Conservation (phyloP, 164 flowering plant genomes). For the Annona cherimola region DNA sequence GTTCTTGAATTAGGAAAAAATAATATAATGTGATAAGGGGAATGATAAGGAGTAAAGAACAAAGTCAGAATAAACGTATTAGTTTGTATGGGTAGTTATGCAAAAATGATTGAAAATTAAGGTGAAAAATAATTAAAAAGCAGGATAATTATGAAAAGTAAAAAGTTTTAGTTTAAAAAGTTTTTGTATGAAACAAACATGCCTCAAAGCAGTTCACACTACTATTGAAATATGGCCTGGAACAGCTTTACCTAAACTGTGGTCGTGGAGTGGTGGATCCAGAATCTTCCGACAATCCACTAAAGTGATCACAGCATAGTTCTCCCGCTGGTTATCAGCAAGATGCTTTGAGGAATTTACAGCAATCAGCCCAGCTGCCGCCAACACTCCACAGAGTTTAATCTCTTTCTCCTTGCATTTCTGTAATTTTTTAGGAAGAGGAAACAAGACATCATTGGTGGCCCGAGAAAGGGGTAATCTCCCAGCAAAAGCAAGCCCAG, state of each 20-base stretch:
- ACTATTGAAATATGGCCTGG: neutral
- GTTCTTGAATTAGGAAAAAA: too few relatives aligned
- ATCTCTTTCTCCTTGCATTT: conserved; percentile 60
- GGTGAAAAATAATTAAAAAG: too few relatives aligned
- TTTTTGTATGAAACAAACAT: neutral
- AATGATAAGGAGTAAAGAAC: too few relatives aligned
- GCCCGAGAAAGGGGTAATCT: neutral
- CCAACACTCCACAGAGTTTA: conserved; percentile 54
- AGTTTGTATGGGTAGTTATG: too few relatives aligned
- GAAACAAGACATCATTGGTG: neutral
- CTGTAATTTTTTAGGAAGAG: conserved; percentile 25
- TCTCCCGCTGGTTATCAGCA: conserved; percentile 45
- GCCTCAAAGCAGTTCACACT: neutral
- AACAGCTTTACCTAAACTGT: conserved; percentile 38
- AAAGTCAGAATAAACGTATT: too few relatives aligned
- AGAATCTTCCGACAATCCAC: conserved; percentile 64
- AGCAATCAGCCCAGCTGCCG: conserved; percentile 73
- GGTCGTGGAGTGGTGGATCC: conserved; percentile 49
- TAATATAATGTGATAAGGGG: too few relatives aligned
- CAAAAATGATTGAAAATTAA: too few relatives aligned
- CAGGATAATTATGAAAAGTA: too few relatives aligned
- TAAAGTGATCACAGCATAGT: conserved; percentile 67
- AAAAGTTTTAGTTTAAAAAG: too few relatives aligned
- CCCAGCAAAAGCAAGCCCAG: too few relatives aligned
- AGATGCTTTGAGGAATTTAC: conserved; percentile 38